Evolutionary conservation across 2,329 filamentous ascomycete species (phyloP).

Genomic region (Colletotrichum eremochloae): DNA sequence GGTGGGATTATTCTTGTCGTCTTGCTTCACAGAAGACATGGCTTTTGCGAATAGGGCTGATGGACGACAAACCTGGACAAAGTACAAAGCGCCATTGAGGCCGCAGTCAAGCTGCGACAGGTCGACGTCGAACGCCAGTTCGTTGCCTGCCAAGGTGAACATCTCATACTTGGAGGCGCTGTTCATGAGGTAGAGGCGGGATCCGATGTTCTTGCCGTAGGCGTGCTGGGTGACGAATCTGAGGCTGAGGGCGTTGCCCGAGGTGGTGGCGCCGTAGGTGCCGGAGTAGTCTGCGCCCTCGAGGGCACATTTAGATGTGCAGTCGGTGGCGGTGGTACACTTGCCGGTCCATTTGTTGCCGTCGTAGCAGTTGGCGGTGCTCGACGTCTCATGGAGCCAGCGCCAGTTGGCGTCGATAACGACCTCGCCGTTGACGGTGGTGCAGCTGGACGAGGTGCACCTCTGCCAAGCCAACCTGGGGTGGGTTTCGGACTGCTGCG

Average conservation of each 20-base stretch:
- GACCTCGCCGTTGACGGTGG: conserved; percentile 61
- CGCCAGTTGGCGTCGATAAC: conserved; percentile 73
- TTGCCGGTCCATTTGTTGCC: conserved; percentile 61
- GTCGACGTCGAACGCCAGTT: conserved; percentile 77
- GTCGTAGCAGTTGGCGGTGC: conserved; percentile 68
- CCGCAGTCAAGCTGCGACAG: conserved; percentile 74
- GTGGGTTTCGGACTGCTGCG: conserved; percentile 62
- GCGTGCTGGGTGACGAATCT: conserved; percentile 66
- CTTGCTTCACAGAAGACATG: background rate
- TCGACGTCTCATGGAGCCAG: conserved; percentile 65
- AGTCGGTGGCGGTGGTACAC: conserved; percentile 57
- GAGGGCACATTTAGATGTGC: conserved; percentile 64
- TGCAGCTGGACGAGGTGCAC: conserved; percentile 67
- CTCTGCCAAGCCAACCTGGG: conserved; percentile 67
- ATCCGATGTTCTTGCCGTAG: conserved; percentile 57
- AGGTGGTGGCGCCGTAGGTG: conserved; percentile 68
- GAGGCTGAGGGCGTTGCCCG: conserved; percentile 63
- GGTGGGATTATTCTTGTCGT: too few species aligned
- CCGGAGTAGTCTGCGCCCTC: conserved; percentile 66
- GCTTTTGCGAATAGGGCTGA: conserved; percentile 41
- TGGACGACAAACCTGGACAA: conserved; percentile 53
- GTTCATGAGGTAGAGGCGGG: conserved; percentile 71
- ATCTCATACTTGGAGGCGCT: conserved; percentile 69
- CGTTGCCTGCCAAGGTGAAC: conserved; percentile 71
- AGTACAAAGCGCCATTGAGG: conserved; percentile 76